A percentile compares a stretch with the other conserved stretches of the same genome.
Evolutionary conservation across 2,329 filamentous ascomycete species (phyloP).

Genomic region (Colletotrichum camelliae): DNA sequence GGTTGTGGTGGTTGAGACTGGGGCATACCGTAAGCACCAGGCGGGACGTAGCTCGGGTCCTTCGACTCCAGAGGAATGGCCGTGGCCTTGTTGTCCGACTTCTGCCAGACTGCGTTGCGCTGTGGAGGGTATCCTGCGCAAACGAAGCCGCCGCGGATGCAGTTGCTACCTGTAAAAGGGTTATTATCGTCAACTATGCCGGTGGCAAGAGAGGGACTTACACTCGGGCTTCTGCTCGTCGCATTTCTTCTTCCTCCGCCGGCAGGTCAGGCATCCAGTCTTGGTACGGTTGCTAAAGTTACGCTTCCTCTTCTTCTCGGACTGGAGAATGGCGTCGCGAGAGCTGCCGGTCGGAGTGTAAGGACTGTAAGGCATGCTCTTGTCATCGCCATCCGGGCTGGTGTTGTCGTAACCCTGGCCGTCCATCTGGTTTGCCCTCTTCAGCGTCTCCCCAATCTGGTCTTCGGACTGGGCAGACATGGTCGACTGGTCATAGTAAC

Average conservation of each 20-base stretch:
- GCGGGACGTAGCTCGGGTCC: constrained; percentile 68
- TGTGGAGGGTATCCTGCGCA: constrained; percentile 91
- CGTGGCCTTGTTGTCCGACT: constrained; percentile 71
- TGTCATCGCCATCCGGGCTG: constrained; percentile 62
- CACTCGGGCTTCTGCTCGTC: constrained; percentile 94
- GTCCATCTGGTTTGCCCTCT: constrained; percentile 51
- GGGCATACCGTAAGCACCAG: constrained; percentile 67
- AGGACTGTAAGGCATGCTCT: constrained; percentile 40
- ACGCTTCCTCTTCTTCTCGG: constrained; percentile 74
- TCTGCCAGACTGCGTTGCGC: constrained; percentile 75
- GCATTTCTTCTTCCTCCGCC: constrained; percentile 95
- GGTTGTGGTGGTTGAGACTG: constrained; percentile 37
- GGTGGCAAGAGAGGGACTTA: constrained; percentile 52
- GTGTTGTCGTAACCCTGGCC: constrained; percentile 53
- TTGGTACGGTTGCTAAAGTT: constrained; percentile 96
- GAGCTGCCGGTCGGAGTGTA: constrained; percentile 48
- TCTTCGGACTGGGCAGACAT: constrained; percentile 55
- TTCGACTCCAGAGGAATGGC: constrained; percentile 85
- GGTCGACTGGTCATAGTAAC: constrained; percentile 53
- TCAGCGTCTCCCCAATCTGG: constrained; percentile 49
- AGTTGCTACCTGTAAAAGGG: constrained; percentile 75
- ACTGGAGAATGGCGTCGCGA: constrained; percentile 55
- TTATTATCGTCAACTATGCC: neutral
- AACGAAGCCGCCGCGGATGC: constrained; percentile 84
- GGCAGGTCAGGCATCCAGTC: constrained; percentile 92